Conservation (phyloP, 805 yeast genomes). For the Wickerhamomyces rabaulensis region DNA sequence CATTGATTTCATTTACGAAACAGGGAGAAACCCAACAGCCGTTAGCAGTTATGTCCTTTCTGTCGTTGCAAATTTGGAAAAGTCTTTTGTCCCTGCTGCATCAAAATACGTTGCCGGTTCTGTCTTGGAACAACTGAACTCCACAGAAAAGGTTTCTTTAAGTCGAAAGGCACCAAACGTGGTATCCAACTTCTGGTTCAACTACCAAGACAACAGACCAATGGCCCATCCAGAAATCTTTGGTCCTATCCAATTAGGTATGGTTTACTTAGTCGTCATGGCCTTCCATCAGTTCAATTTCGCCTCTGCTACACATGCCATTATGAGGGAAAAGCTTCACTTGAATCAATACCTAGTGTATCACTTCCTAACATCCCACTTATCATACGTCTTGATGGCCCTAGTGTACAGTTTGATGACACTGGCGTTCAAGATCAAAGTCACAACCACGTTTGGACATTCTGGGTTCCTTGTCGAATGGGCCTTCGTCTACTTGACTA, state of each 20-base stretch:
- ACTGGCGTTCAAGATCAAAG: conserved; percentile 56
- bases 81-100: conserved; percentile 14
- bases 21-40: conserved; percentile 50
- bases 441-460: conserved; percentile 46
- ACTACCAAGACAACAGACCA: conserved; percentile 38
- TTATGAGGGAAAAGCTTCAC: conserved; percentile 10
- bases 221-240: conserved; percentile 36
- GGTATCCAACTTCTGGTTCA: conserved; percentile 12
- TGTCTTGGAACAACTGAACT: conserved; percentile 11
- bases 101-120: conserved; percentile 13
- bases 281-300: conserved; percentile 65
- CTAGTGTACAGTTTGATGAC: conserved; percentile 50
- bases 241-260: conserved; percentile 65
- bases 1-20: conserved; percentile 43
- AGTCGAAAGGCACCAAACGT: conserved; percentile 25
- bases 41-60: conserved; percentile 39
- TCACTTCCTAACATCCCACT: conserved; percentile 40
- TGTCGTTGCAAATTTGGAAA: conserved; percentile 21
- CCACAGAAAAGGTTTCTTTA: conserved; percentile 1
- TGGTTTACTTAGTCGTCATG: conserved; percentile 58
- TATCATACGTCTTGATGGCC: conserved; percentile 47
- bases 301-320: conserved; percentile 44
- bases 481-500: conserved; percentile 54
- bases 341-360: conserved; percentile 39
- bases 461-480: conserved; percentile 65